Evolutionary conservation across 306 rosid species (phyloP).

Genomic region (Sophora flavescens): DNA sequence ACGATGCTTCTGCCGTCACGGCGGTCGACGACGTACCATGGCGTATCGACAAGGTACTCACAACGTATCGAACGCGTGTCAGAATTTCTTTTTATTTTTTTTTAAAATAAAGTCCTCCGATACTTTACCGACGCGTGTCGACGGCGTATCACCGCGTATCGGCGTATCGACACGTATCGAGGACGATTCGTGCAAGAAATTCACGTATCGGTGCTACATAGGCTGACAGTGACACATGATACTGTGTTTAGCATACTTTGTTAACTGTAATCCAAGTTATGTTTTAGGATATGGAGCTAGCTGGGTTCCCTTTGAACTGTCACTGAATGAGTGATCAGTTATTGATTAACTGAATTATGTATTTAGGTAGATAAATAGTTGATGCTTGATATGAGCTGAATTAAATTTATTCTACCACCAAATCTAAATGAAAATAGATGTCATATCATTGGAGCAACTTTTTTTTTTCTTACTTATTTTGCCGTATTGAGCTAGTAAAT

Average conservation of each 20-base stretch:
- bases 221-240: not conserved
- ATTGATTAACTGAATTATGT: constrained; percentile 21
- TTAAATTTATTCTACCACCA: constrained; percentile 3
- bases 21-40: too few species aligned
- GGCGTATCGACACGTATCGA: too few species aligned
- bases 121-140: too few species aligned
- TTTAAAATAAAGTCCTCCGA: too few species aligned
- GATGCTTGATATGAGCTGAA: constrained; percentile 25
- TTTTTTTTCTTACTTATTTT: not conserved
- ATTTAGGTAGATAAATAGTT: not conserved
- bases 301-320: constrained; percentile 3
- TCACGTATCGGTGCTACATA: too few species aligned
- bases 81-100: too few species aligned
- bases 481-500: not conserved
- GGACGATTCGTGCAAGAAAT: too few species aligned
- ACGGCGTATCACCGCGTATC: too few species aligned
- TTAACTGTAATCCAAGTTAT: constrained; percentile 17
- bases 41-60: too few species aligned
- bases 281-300: constrained; percentile 27
- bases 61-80: too few species aligned
- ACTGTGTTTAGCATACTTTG: constrained; percentile 5
- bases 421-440: not conserved
- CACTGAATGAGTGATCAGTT: constrained; percentile 20
- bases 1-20: too few species aligned
- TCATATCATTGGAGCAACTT: not conserved